These are phyloP conservation scores for Verticillium nubilum DNA, from an alignment of 2,329 filamentous ascomycete genomes.

Conservation along the genomic window DNA sequence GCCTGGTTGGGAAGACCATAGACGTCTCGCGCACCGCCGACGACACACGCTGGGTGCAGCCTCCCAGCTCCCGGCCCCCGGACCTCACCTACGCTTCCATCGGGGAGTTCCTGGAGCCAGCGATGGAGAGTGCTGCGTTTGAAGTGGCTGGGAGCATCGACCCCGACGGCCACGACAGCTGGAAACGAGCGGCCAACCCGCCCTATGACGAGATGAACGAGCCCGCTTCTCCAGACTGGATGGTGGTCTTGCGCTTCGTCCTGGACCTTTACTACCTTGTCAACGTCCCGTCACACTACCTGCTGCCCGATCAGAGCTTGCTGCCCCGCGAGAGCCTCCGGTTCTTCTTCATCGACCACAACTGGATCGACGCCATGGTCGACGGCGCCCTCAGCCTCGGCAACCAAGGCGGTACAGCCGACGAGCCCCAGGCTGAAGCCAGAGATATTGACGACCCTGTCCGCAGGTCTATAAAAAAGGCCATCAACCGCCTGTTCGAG, in stretches of 20 bases:
- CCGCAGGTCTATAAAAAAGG: conserved; percentile 17
- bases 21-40: neutral
- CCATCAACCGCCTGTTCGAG: conserved; percentile 22
- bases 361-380: conserved; percentile 35
- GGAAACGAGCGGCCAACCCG: too few species aligned
- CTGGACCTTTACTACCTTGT: conserved; percentile 29
- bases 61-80: too few species aligned
- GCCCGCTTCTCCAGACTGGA: conserved; percentile 29
- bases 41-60: neutral
- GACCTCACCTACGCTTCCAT: too few species aligned
- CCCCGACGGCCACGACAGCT: too few species aligned
- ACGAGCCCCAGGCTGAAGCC: neutral
- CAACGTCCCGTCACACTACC: conserved; percentile 32
- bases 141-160: neutral
- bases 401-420: conserved; percentile 23
- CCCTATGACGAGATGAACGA: conserved; percentile 20
- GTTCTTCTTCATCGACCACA: conserved; percentile 38
- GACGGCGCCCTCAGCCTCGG: conserved; percentile 36
- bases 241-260: conserved; percentile 27
- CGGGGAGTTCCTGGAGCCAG: too few species aligned
- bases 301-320: conserved; percentile 29
- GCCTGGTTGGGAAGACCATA: neutral
- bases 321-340: conserved; percentile 31
- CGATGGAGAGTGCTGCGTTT: neutral
- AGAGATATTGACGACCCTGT: conserved; percentile 19